phyloP scores from a whole-genome alignment of 2,329 filamentous ascomycete genomes.

The Stromatinia cepivora region DNA sequence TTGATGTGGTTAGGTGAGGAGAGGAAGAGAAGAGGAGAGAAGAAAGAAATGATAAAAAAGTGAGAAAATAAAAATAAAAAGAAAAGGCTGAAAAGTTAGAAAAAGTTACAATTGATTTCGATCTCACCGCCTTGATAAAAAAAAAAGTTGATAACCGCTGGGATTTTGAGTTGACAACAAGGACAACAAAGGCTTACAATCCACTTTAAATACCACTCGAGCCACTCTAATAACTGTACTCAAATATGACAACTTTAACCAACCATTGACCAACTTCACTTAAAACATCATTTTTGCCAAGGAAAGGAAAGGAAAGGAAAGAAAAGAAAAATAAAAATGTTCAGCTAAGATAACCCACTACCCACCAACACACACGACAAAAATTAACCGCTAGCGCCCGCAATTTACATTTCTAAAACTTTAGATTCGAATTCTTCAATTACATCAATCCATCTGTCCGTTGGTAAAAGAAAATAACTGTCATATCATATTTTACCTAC shows the following conservation, averaged over 20 bases:
- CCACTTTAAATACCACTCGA: too few relatives aligned
- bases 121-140: slow-evolving; percentile 10
- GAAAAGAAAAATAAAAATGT: background rate
- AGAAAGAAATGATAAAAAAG: background rate
- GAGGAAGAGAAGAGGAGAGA: background rate
- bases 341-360: background rate
- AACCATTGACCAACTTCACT: too few relatives aligned
- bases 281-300: too few relatives aligned
- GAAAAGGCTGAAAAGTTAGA: background rate
- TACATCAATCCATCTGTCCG: slow-evolving; percentile 7
- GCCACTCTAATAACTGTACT: too few relatives aligned
- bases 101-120: background rate
- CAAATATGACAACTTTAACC: too few relatives aligned
- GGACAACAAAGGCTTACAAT: too few relatives aligned
- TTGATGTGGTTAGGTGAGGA: too few relatives aligned
- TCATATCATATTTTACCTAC: background rate
- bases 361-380: too few relatives aligned
- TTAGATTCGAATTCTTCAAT: slow-evolving; percentile 8
- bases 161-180: too few relatives aligned
- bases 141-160: too few relatives aligned
- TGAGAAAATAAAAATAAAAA: background rate
- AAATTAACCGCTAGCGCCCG: slow-evolving; percentile 11
- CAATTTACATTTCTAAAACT: slow-evolving; percentile 13
- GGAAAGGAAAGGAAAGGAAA: background rate
- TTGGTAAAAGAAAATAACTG: background rate